Evolutionary conservation across 2,329 filamentous ascomycete genomes (phyloP).

Genomic region (Alternaria viburni): DNA sequence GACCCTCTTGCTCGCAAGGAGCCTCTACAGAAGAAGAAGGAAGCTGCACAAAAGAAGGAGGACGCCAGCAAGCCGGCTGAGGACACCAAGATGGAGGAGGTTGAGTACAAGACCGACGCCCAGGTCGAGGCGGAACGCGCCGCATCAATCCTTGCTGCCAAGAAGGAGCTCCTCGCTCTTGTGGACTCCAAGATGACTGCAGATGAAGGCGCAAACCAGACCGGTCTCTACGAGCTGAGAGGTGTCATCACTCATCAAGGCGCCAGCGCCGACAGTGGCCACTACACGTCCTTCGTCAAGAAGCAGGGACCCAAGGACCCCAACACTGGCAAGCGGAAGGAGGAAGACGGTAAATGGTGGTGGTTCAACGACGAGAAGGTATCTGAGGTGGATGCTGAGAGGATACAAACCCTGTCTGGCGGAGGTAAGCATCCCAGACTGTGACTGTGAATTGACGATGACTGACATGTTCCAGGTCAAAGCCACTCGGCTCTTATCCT

Average conservation of each 20-base stretch:
- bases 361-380: constrained; percentile 99
- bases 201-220: constrained; percentile 88
- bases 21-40: constrained; percentile 58
- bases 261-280: constrained; percentile 93
- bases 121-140: constrained; percentile 87
- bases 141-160: constrained; percentile 75
- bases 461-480: constrained; percentile 58
- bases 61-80: constrained; percentile 59
- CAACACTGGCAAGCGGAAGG: constrained; percentile 75
- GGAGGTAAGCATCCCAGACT: constrained; percentile 66
- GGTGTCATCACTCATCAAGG: constrained; percentile 97
- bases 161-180: constrained; percentile 84
- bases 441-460: neutral
- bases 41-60: constrained; percentile 51
- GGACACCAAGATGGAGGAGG: constrained; percentile 74
- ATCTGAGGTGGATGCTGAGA: constrained; percentile 85
- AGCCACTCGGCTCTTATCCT: constrained; percentile 83
- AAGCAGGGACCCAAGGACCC: constrained; percentile 77
- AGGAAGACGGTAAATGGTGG: constrained; percentile 97
- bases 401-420: constrained; percentile 87
- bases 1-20: constrained; percentile 55
- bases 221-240: constrained; percentile 91
- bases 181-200: constrained; percentile 75
- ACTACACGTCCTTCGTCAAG: constrained; percentile 98
- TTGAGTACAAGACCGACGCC: constrained; percentile 89